These are phyloP conservation scores for Nadsonia fulvescens DNA, from an alignment of 805 yeast genomes.

Conservation along the genomic window DNA sequence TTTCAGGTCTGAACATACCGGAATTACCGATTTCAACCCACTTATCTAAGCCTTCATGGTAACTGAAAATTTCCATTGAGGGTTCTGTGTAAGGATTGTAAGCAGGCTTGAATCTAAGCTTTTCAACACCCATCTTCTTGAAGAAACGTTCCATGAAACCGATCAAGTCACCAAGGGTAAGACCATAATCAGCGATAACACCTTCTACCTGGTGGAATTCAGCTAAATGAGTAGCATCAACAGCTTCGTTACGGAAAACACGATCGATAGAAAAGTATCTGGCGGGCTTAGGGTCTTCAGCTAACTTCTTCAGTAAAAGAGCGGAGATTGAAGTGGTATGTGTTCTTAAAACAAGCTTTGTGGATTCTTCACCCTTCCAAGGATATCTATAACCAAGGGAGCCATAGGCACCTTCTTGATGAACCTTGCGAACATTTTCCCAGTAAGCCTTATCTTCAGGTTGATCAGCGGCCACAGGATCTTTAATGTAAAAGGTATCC, in stretches of 20 bases:
- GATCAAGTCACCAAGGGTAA: constrained; percentile 89
- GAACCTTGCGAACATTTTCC: constrained; percentile 65
- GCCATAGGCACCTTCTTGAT: constrained; percentile 78
- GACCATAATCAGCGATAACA: constrained; percentile 88
- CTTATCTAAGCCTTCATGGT: constrained; percentile 82
- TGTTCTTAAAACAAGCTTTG: constrained; percentile 84
- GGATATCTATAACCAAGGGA: constrained; percentile 97
- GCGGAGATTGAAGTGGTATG: constrained; percentile 95
- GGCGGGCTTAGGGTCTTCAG: constrained; percentile 29
- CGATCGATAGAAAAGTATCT: constrained; percentile 92
- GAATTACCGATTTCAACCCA: constrained; percentile 99
- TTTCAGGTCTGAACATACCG: constrained; percentile 99
- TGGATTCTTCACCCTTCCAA: constrained; percentile 84
- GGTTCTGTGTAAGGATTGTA: constrained; percentile 99
- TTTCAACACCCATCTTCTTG: constrained; percentile 90
- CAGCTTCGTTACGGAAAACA: constrained; percentile 98
- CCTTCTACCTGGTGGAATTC: constrained; percentile 99
- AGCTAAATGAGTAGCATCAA: constrained; percentile 96
- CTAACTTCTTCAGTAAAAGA: constrained; percentile 69
- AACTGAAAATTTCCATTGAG: constrained; percentile 90
- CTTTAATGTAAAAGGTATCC: constrained; percentile 94
- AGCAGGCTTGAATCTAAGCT: constrained; percentile 93
- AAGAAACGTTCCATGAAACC: constrained; percentile 98
- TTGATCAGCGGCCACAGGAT: constrained; percentile 62
- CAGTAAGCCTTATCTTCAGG: constrained; percentile 73